phyloP scores from a whole-genome alignment of 2,329 filamentous ascomycete species.

The Saccharata proteae region DNA sequence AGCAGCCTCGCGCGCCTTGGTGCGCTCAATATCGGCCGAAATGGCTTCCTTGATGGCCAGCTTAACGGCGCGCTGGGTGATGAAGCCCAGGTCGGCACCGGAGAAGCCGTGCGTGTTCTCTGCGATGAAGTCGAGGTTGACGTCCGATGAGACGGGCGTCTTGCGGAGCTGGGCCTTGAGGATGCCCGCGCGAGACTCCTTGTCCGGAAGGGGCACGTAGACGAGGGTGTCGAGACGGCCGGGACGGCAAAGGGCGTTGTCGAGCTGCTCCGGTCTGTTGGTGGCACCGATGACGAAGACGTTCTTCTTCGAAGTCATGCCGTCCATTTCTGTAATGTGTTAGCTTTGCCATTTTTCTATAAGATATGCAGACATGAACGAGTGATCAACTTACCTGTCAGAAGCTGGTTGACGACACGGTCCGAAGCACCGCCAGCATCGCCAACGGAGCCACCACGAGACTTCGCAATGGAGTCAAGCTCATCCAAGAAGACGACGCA shows the following conservation, averaged over 20 bases:
- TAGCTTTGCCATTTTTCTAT: slow-evolving; percentile 24
- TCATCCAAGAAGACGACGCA: slow-evolving; percentile 99
- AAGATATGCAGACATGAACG: slow-evolving; percentile 1
- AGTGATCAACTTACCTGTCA: slow-evolving; percentile 59
- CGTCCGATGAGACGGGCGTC: slow-evolving; percentile 79
- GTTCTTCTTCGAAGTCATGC: slow-evolving; percentile 99
- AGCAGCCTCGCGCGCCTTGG: slow-evolving; percentile 76
- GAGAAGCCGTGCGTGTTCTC: slow-evolving; percentile 98
- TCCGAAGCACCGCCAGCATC: slow-evolving; percentile 97
- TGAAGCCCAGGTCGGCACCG: slow-evolving; percentile 97
- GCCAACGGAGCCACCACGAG: slow-evolving; percentile 88
- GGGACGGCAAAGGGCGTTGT: slow-evolving; percentile 94
- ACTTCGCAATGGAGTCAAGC: slow-evolving; percentile 98
- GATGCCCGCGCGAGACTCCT: slow-evolving; percentile 78
- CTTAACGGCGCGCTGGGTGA: slow-evolving; percentile 98
- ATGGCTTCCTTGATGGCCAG: slow-evolving; percentile 98
- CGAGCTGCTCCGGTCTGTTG: slow-evolving; percentile 96
- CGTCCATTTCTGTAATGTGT: slow-evolving; percentile 72
- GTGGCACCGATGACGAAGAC: slow-evolving; percentile 99
- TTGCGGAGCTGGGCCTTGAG: slow-evolving; percentile 95
- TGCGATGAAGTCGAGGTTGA: slow-evolving; percentile 85
- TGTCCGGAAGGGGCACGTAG: slow-evolving; percentile 93
- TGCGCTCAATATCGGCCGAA: slow-evolving; percentile 71
- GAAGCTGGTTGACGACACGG: slow-evolving; percentile 98
- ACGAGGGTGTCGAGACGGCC: slow-evolving; percentile 97